Base-by-base conservation (phyloP, 345 rosid genomes). In the Lepidium sativum region DNA sequence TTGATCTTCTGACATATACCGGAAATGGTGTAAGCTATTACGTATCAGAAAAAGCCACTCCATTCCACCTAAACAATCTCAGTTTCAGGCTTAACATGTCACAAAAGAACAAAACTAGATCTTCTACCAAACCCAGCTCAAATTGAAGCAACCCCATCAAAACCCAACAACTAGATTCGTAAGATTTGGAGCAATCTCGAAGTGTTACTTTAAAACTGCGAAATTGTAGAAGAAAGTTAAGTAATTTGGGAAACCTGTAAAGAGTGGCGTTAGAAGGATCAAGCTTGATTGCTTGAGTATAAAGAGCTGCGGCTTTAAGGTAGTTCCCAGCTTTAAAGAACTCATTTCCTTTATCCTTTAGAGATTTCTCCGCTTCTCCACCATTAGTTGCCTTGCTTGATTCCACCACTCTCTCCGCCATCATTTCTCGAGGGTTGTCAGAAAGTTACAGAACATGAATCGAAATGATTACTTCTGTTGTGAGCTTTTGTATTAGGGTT, bases 261-360 rank as follows among this genome's bases (percentile, higher is more conserved):
- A 94, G 95, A 69, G 97, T 80, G 23, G 88, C 85, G 70, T 90
- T 94, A 34, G 89, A 81, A 72, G 97, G 95, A 70, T 90, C 97
- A 47, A 84, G 95, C 72, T 94, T 94, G 65, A 94, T 94, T 32
- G 96, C 97, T 75, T 88, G 96, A 77, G 99, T 94, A 71, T 94
- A 94, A 40, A 94, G 80, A 76, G 97, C 97, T 41, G 99, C 99
- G 37, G 99, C 99, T 86, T 94, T 94, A 44, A 90, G 95, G 60
- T 76, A 90, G 81, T 88, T 94, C 42, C 97, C 97, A 9, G 92
- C 89, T 80, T 94, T 90, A 79, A 90, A 94, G 80, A 88, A 84
- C 53, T 86, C 99, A 48, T 94, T 90, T 10, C 99, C 97, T 75
- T 91, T 85, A 20, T 90, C 96, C 59, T 90, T 94, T 57, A 90